Base-by-base conservation (phyloP, 495 filamentous ascomycete genomes). In the Penicillium cosmopolitanum region DNA sequence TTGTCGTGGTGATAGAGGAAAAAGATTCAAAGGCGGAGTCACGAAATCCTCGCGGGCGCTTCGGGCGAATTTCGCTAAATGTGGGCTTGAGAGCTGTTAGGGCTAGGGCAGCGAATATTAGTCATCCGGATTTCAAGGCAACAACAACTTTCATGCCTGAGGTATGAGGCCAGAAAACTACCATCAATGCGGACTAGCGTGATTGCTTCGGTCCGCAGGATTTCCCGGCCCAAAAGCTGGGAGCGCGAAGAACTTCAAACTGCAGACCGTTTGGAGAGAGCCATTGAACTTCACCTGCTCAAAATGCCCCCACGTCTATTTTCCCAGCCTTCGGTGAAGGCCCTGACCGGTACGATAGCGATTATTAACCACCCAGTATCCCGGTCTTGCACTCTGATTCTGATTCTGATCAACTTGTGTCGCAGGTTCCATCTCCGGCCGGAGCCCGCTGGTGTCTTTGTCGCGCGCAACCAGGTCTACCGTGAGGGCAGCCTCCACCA, bases 281-380 rank as follows among this genome's bases (percentile, higher is more conserved):
- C 51, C n/a, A 60, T 53, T 56, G 48, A 60, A 31, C 33, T 38
- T n/a, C 33, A 57, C 33, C 38, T 47, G 50, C 31, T 46, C 75
- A 79, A 59, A 51, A 95, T 95, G 91, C 85, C 91, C 66, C 89
- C 88, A 23, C 87, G 90, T 80, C 80, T 93, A 79, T 79, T 85
- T 55, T 64, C 82, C 57, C 77, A 84, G 58, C 79, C 86, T 67
- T 84, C 85, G 69, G 77, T 88, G 35, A 83, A 84, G 69, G 83
- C 82, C 21, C 78, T 88, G 35, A 83, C 80, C 57, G 76, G 91
- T 90, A 80, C 75, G 74, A 44, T 23, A 48, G 50, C 36, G 33
- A 11, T 23, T 23, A 42, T 50, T 18, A 58, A 33, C 48, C 8
- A 36, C 19, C 12, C 36, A 12, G 42, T 58, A 60, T 55, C 54